Evolutionary conservation across 2,329 filamentous ascomycete species (phyloP).

Genomic region (Emericellopsis atlantica): DNA sequence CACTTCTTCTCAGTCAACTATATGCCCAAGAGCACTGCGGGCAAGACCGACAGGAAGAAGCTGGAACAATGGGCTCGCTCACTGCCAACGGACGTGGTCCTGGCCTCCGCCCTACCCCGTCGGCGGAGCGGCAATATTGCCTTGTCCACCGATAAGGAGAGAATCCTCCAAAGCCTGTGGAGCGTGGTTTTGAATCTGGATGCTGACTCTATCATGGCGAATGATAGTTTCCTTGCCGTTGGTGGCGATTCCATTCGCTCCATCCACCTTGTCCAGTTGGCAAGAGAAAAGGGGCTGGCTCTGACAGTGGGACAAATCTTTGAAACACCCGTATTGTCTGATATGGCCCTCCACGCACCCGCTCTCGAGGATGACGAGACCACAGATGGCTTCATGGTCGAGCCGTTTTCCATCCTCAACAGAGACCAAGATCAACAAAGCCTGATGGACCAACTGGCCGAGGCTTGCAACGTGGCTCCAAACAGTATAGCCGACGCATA

Average conservation of each 20-base stretch:
- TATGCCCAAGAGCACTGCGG: slow-evolving; percentile 1
- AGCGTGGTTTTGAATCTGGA: slow-evolving; percentile 3
- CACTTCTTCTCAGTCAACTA: slow-evolving; percentile 3
- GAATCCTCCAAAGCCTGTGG: slow-evolving; percentile 1
- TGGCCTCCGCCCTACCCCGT: background rate
- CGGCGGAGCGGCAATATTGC: background rate
- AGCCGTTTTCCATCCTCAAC: background rate
- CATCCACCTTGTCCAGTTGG: slow-evolving; percentile 4
- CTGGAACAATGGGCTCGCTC: slow-evolving; percentile 13
- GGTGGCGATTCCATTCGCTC: slow-evolving; percentile 7
- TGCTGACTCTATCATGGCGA: slow-evolving; percentile 1
- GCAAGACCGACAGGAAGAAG: background rate
- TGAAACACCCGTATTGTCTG: slow-evolving; percentile 1
- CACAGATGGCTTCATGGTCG: background rate
- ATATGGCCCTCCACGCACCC: background rate
- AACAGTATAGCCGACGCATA: slow-evolving; percentile 28
- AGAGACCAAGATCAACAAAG: background rate
- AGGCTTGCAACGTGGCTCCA: background rate
- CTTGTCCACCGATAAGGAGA: background rate
- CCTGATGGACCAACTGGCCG: background rate
- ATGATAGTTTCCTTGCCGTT: slow-evolving; percentile 5
- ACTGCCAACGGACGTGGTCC: background rate
- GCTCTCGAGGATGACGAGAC: background rate
- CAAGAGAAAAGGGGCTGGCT: slow-evolving; percentile 1
- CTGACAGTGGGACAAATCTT: slow-evolving; percentile 5